phyloP scores from a whole-genome alignment of 139 green algal genomes.

The Chara braunii region DNA sequence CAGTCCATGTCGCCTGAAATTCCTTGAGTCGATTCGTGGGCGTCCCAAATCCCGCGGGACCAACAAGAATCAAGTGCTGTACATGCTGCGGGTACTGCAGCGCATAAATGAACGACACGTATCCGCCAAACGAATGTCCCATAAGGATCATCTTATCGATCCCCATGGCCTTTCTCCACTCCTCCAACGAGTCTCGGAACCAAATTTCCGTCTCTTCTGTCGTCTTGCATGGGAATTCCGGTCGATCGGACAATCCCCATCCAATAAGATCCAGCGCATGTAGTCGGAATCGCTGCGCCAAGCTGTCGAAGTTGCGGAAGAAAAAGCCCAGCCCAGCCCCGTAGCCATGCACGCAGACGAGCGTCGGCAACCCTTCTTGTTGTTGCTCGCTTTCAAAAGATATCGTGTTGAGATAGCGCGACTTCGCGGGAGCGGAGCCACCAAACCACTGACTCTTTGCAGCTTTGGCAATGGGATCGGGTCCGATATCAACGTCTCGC shows the following conservation, averaged over 20 bases:
- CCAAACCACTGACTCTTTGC: no score
- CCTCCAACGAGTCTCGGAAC: conserved; percentile 30
- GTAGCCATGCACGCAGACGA: conserved; percentile 36
- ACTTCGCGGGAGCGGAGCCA: no score
- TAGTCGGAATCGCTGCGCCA: conserved; percentile 23
- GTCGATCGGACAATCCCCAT: no score
- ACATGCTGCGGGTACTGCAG: conserved; percentile 37
- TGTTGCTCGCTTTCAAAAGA: no score
- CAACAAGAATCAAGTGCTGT: conserved; percentile 39
- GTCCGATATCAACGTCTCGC: no score
- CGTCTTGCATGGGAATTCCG: no score
- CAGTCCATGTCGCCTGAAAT: conserved; percentile 24
- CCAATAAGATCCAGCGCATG: conserved; percentile 31
- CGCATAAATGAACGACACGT: conserved; percentile 18
- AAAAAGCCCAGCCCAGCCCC: conserved; percentile 26
- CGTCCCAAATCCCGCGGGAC: conserved; percentile 26
- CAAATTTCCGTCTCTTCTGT: conserved; percentile 38
- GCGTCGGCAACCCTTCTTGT: conserved; percentile 26
- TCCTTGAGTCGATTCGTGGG: background rate
- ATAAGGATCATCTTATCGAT: conserved; percentile 35
- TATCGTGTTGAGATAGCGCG: no score
- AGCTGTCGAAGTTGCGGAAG: conserved; percentile 29
- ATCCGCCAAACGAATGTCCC: conserved; percentile 35
- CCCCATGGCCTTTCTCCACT: conserved; percentile 23
- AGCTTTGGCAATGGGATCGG: no score